Conservation (phyloP, 768 basidiomycete species). For the Leucocoprinus leucothites region DNA sequence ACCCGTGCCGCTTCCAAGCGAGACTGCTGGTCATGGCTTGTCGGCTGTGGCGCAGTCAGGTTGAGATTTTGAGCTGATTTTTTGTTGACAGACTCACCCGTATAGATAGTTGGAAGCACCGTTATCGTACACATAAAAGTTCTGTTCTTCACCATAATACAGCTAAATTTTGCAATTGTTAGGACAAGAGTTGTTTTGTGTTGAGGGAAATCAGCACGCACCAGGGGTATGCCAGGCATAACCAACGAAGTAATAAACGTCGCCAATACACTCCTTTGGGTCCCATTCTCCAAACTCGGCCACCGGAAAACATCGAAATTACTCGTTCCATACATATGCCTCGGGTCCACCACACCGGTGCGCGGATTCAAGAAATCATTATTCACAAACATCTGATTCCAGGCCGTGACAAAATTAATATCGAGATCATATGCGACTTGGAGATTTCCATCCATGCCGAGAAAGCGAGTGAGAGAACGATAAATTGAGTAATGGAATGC, state of each 20-base stretch:
- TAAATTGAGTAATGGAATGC: constrained; percentile 97
- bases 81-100: constrained; percentile 45
- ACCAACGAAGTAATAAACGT: constrained; percentile 77
- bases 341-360: constrained; percentile 68
- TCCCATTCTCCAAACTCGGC: constrained; percentile 86
- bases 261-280: constrained; percentile 69
- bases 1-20: constrained; percentile 93
- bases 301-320: constrained; percentile 96
- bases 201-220: constrained; percentile 27
- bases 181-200: background rate
- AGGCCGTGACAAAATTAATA: constrained; percentile 81
- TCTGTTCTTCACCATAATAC: constrained; percentile 93
- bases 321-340: constrained; percentile 88
- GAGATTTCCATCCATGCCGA: constrained; percentile 96
- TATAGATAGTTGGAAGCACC: constrained; percentile 91
- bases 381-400: constrained; percentile 89
- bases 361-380: constrained; percentile 82
- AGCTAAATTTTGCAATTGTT: constrained; percentile 35
- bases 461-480: constrained; percentile 79
- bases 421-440: constrained; percentile 85
- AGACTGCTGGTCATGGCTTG: constrained; percentile 84
- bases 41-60: constrained; percentile 49
- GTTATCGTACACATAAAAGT: constrained; percentile 84
- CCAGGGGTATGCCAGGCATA: constrained; percentile 85
- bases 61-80: background rate